A percentile compares a stretch with the other conserved stretches of the same genome.
phyloP scores from a whole-genome alignment of 257 asterid genomes.

The Penstemon barbatus region DNA sequence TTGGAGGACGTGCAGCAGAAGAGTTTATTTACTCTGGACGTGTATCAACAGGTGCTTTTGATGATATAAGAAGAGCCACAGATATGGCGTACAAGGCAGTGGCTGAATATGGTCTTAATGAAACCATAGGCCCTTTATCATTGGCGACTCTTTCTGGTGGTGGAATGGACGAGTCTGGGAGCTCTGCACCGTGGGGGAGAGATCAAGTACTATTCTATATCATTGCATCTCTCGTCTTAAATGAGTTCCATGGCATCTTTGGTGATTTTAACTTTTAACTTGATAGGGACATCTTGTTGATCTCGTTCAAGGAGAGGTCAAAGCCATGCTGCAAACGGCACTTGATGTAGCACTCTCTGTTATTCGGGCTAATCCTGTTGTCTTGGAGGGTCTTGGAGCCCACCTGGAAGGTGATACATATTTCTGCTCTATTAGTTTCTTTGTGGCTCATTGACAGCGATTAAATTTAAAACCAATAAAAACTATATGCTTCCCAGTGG shows the following conservation, averaged over 20 bases:
- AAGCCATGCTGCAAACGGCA: conserved; percentile 79
- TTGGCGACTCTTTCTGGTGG: conserved; percentile 87
- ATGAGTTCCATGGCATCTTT: conserved; percentile 10
- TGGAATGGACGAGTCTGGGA: conserved; percentile 90
- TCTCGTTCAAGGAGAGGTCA: conserved; percentile 94
- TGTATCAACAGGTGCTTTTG: conserved; percentile 99
- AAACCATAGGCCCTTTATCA: conserved; percentile 85
- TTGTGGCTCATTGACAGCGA: neutral
- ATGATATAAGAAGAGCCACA: conserved; percentile 94
- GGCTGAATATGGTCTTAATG: conserved; percentile 94
- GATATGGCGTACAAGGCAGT: conserved; percentile 99
- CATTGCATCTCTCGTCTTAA: conserved; percentile 23
- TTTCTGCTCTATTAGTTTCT: neutral
- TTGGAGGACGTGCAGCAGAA: conserved; percentile 99
- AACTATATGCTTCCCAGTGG: neutral
- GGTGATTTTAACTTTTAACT: conserved; percentile 25
- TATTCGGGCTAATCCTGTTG: conserved; percentile 86
- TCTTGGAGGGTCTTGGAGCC: conserved; percentile 52
- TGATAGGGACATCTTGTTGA: conserved; percentile 92
- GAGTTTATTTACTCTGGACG: conserved; percentile 92
- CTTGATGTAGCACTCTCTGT: conserved; percentile 88
- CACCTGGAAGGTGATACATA: conserved; percentile 15
- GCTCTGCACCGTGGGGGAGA: conserved; percentile 80
- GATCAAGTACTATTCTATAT: conserved; percentile 63
- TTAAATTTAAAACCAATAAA: too few relatives aligned